These are phyloP conservation scores for Xylariaceae sp. DNA, from an alignment of 2,329 filamentous ascomycete species.

Conservation along the genomic window DNA sequence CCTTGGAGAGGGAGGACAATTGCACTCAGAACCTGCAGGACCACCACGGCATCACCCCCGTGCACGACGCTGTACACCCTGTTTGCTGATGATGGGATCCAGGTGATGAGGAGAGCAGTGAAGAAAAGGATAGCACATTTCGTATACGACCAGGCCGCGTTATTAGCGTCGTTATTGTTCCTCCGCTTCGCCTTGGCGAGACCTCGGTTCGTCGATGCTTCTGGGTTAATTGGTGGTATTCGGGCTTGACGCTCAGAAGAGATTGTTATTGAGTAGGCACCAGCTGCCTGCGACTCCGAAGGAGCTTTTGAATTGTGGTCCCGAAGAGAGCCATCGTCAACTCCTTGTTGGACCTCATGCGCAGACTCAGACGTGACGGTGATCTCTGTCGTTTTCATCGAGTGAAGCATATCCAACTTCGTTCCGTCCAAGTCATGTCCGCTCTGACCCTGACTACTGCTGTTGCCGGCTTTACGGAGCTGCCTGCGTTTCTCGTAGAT, in stretches of 20 bases:
- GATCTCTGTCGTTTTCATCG: slow-evolving; percentile 68
- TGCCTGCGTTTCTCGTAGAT: slow-evolving; percentile 73
- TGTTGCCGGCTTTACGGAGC: slow-evolving; percentile 57
- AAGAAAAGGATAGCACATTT: slow-evolving; percentile 77
- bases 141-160: slow-evolving; percentile 72
- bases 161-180: slow-evolving; percentile 60
- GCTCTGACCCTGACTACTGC: slow-evolving; percentile 50
- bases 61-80: slow-evolving; percentile 74
- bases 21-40: slow-evolving; percentile 73
- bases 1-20: slow-evolving; percentile 82
- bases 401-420: slow-evolving; percentile 53
- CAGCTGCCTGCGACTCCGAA: slow-evolving; percentile 25
- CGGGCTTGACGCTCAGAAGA: slow-evolving; percentile 46
- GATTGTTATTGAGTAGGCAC: slow-evolving; percentile 59
- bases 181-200: slow-evolving; percentile 33
- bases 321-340: slow-evolving; percentile 45
- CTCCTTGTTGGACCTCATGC: slow-evolving; percentile 37
- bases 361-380: slow-evolving; percentile 62
- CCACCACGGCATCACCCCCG: slow-evolving; percentile 57
- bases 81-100: slow-evolving; percentile 80
- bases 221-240: slow-evolving; percentile 26
- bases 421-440: slow-evolving; percentile 50
- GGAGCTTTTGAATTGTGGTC: slow-evolving; percentile 32
- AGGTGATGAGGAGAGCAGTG: slow-evolving; percentile 72
- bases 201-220: slow-evolving; percentile 17